Conservation (phyloP, 305 asterid species). For the Stenogyne calaminthoides region DNA sequence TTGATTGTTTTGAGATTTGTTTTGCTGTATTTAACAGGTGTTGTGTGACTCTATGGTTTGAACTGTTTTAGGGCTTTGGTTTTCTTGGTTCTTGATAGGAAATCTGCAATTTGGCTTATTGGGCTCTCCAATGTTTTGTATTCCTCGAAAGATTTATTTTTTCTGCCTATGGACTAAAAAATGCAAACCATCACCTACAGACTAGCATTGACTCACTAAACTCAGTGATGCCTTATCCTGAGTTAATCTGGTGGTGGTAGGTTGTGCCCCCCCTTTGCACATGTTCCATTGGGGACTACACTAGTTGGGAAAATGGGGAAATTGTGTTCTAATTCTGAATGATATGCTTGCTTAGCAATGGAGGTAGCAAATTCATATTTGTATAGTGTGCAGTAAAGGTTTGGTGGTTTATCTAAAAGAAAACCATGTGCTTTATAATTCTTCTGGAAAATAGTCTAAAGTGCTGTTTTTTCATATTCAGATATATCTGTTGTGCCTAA, state of each 20-base stretch:
- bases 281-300: neutral
- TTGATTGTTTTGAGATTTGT: neutral
- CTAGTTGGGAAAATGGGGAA: neutral
- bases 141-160: conserved; percentile 14
- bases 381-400: neutral
- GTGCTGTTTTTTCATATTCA: neutral
- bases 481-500: neutral
- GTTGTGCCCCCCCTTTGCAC: conserved; percentile 7
- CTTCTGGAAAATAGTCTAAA: neutral
- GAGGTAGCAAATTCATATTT: neutral
- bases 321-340: neutral
- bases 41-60: conserved; percentile 9
- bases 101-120: conserved; percentile 15
- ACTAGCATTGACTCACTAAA: neutral
- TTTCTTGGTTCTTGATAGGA: conserved; percentile 14
- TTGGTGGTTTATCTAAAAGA: conserved; percentile 14
- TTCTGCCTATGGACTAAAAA: neutral
- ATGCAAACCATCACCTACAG: conserved; percentile 4
- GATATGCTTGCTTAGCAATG: neutral
- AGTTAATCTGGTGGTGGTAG: neutral
- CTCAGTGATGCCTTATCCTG: neutral
- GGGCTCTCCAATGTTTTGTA: conserved; percentile 22
- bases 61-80: conserved; percentile 15
- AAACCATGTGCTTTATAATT: neutral
- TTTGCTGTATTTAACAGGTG: neutral